A percentile compares a stretch with the other conserved stretches of the same genome.
phyloP scores from a whole-genome alignment of 345 rosid species.

The Citrus mangshanensis region DNA sequence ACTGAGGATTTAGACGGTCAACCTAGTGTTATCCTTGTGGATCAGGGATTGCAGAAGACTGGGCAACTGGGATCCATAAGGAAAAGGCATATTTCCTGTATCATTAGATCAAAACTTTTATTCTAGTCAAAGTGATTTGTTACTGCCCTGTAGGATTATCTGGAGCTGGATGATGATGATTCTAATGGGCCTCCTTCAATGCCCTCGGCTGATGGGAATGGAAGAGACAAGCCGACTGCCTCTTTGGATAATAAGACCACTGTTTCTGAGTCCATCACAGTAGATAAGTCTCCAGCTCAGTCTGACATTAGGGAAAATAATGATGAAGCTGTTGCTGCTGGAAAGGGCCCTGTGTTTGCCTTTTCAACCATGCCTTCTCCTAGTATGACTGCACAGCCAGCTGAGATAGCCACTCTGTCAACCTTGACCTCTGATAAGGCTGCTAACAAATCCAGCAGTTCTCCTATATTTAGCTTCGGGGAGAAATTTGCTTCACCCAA shows the following conservation, averaged over 20 bases:
- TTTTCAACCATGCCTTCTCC: slow-evolving; percentile 28
- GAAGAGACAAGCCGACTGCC: slow-evolving; percentile 35
- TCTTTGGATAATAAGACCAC: slow-evolving; percentile 25
- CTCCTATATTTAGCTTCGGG: slow-evolving; percentile 23
- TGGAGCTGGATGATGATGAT: slow-evolving; percentile 73
- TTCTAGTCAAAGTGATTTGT: background rate
- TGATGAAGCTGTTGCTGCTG: slow-evolving; percentile 35
- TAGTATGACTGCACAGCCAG: slow-evolving; percentile 33
- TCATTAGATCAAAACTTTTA: background rate
- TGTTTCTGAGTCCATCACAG: slow-evolving; percentile 33
- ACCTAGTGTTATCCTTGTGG: background rate
- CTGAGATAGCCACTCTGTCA: slow-evolving; percentile 26
- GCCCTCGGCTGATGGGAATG: slow-evolving; percentile 25
- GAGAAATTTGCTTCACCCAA: slow-evolving; percentile 30
- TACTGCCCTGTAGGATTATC: slow-evolving; percentile 48
- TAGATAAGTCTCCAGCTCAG: slow-evolving; percentile 28
- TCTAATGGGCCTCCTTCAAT: slow-evolving; percentile 28
- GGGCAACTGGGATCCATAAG: background rate
- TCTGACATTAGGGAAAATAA: slow-evolving; percentile 35
- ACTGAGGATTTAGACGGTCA: background rate
- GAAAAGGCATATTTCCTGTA: background rate
- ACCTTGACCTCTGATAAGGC: slow-evolving; percentile 23
- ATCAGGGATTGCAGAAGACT: background rate
- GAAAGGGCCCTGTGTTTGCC: slow-evolving; percentile 27
- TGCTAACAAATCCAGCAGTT: slow-evolving; percentile 24